Evolutionary conservation across 1,284 basidiomycete genomes (phyloP).

Genomic region (Hypsizygus ulmarius): DNA sequence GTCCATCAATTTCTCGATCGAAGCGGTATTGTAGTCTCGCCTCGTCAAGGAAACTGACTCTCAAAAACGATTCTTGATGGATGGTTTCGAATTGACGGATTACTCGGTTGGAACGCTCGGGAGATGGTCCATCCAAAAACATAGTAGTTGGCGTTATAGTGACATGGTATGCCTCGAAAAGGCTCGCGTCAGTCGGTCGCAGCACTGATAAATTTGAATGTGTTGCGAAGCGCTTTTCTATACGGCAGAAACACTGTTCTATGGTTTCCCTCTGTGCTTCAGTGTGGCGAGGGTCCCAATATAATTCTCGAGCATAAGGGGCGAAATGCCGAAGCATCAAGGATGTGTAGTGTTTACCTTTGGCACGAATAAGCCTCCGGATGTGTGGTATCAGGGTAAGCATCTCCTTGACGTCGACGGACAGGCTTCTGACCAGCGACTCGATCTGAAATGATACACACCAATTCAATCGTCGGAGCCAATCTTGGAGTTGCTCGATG

Average conservation of each 20-base stretch:
- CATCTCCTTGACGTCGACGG: conserved; percentile 48
- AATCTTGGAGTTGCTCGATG: conserved; percentile 32
- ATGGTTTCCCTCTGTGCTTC: conserved; percentile 29
- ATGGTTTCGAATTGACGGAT: conserved; percentile 46
- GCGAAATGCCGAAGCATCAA: conserved; percentile 45
- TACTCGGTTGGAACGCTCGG: conserved; percentile 65
- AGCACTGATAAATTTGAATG: conserved; percentile 19
- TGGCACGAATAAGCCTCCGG: conserved; percentile 22
- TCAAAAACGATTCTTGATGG: conserved; percentile 56
- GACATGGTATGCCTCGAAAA: conserved; percentile 56
- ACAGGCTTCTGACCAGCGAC: conserved; percentile 38
- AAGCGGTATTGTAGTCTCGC: conserved; percentile 46
- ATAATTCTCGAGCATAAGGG: conserved; percentile 30
- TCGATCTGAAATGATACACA: conserved; percentile 56
- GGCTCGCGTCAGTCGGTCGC: conserved; percentile 35
- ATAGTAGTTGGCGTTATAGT: conserved; percentile 59
- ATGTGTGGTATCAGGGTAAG: conserved; percentile 41
- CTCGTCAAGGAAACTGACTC: conserved; percentile 65
- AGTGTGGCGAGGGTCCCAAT: conserved; percentile 26
- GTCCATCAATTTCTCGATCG: conserved; percentile 50
- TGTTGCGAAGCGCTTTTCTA: conserved; percentile 29
- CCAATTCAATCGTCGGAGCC: conserved; percentile 45
- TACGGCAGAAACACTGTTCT: conserved; percentile 34
- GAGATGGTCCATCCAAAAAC: conserved; percentile 57
- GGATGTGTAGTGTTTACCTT: conserved; percentile 36